A percentile compares a stretch with the other conserved stretches of the same genome.
These are phyloP conservation scores for Hamigera avellanea DNA, from an alignment of 495 filamentous ascomycete genomes.

Conservation along the genomic window DNA sequence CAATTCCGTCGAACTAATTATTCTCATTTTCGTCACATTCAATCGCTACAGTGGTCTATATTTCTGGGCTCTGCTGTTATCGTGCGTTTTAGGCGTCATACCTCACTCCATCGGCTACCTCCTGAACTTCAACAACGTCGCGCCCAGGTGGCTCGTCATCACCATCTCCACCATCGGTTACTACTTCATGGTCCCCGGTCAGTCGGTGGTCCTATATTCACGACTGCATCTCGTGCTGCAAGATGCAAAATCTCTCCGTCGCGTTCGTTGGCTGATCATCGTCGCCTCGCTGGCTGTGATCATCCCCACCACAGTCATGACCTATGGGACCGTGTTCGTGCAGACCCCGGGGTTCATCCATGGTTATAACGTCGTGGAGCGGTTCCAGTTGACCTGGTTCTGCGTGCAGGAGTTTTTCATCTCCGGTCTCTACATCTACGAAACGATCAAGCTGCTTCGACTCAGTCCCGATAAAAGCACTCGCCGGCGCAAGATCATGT, in stretches of 20 bases:
- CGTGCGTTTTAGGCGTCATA: conserved; percentile 32
- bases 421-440: conserved; percentile 30
- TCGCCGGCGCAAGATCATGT: conserved; percentile 21
- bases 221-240: conserved; percentile 42
- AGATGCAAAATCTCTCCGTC: conserved; percentile 21
- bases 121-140: conserved; percentile 37
- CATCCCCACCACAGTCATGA: conserved; percentile 32
- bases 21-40: conserved; percentile 31
- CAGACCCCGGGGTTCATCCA: conserved; percentile 11
- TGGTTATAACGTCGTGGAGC: conserved; percentile 27
- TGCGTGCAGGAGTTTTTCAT: conserved; percentile 33
- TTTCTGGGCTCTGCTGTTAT: conserved; percentile 36
- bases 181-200: conserved; percentile 44
- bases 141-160: conserved; percentile 16
- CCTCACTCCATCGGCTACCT: conserved; percentile 40
- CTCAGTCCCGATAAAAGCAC: conserved; percentile 11
- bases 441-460: conserved; percentile 19
- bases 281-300: conserved; percentile 33
- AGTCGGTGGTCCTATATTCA: conserved; percentile 48
- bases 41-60: conserved; percentile 31
- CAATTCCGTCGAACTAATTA: conserved; percentile 34
- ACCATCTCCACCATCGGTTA: conserved; percentile 35
- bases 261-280: conserved; percentile 40
- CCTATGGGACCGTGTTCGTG: conserved; percentile 22
- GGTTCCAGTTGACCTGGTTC: conserved; percentile 27